Evolutionary conservation across 495 filamentous ascomycete genomes (phyloP).

Genomic region (Chlorociboria aeruginascens): DNA sequence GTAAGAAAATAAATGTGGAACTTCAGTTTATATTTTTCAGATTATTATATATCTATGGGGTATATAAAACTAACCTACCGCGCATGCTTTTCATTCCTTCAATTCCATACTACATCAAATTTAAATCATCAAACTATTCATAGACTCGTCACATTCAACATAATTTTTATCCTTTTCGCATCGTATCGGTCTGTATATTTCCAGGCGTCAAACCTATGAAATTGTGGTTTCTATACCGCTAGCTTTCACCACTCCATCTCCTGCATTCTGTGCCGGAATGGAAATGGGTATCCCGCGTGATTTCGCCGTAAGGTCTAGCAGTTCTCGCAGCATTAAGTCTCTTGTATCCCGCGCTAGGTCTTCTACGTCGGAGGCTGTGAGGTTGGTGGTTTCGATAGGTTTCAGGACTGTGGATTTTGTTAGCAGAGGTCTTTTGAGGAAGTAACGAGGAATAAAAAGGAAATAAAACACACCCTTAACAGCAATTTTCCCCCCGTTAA

Average conservation of each 20-base stretch:
- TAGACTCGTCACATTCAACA: too few relatives aligned
- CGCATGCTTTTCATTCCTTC: too few relatives aligned
- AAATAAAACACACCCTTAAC: slow-evolving; percentile 51
- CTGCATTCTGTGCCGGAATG: slow-evolving; percentile 8
- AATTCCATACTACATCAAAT: too few relatives aligned
- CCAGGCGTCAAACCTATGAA: slow-evolving; percentile 9
- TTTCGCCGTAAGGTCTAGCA: slow-evolving; percentile 48
- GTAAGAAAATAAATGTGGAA: too few relatives aligned
- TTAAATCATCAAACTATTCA: too few relatives aligned
- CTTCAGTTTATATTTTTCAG: too few relatives aligned
- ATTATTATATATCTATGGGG: too few relatives aligned
- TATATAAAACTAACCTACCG: too few relatives aligned
- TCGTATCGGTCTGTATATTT: neutral
- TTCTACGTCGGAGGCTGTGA: slow-evolving; percentile 75
- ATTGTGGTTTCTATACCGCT: slow-evolving; percentile 23
- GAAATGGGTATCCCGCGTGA: slow-evolving; percentile 23
- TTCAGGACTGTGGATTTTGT: slow-evolving; percentile 47
- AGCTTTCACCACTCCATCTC: slow-evolving; percentile 22
- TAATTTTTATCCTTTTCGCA: too few relatives aligned
- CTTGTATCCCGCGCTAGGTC: slow-evolving; percentile 55
- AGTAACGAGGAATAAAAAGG: neutral
- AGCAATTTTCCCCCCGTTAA: slow-evolving; percentile 64
- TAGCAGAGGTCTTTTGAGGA: neutral
- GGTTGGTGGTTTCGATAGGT: slow-evolving; percentile 69
- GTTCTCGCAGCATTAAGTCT: slow-evolving; percentile 68